Evolutionary conservation across 2,329 filamentous ascomycete species (phyloP).

Genomic region (Sclerotinia sclerotiorum): DNA sequence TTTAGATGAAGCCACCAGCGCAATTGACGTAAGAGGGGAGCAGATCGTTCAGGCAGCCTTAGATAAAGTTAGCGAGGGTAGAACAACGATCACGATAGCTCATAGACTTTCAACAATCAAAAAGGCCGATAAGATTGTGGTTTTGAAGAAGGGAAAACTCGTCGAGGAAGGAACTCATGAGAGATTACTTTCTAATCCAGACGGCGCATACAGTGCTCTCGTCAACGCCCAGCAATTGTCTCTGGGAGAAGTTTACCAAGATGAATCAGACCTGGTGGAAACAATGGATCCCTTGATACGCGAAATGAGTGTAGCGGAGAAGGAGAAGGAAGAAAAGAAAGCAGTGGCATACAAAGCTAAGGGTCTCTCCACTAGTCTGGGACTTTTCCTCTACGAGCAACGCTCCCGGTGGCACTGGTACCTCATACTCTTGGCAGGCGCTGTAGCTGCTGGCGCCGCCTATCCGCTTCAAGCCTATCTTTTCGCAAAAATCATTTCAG

Average conservation of each 20-base stretch:
- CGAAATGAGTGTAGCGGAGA: conserved; percentile 32
- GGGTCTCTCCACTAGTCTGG: conserved; percentile 51
- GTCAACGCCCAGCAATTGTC: conserved; percentile 57
- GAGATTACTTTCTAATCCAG: conserved; percentile 58
- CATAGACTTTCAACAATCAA: conserved; percentile 85
- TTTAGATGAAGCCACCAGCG: conserved; percentile 67
- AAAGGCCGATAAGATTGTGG: conserved; percentile 75
- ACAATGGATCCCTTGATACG: conserved; percentile 29
- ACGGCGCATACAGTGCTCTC: conserved; percentile 65
- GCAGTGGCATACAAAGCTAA: conserved; percentile 40
- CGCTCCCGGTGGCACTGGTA: conserved; percentile 52
- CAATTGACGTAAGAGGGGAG: conserved; percentile 49
- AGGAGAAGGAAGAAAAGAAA: conserved; percentile 31
- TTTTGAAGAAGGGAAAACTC: conserved; percentile 69
- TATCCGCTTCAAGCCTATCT: conserved; percentile 43
- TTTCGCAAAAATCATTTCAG: conserved; percentile 40
- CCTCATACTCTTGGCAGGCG: conserved; percentile 49
- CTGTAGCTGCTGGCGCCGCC: conserved; percentile 39
- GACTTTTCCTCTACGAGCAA: conserved; percentile 58
- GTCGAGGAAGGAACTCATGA: conserved; percentile 76
- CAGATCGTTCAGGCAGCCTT: conserved; percentile 55
- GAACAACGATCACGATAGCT: conserved; percentile 89
- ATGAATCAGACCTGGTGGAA: conserved; percentile 34
- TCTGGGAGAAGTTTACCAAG: conserved; percentile 36
- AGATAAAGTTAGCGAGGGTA: conserved; percentile 53